Evolutionary conservation across 345 rosid species (phyloP).

Genomic region (Erysimum cheiranthoides): DNA sequence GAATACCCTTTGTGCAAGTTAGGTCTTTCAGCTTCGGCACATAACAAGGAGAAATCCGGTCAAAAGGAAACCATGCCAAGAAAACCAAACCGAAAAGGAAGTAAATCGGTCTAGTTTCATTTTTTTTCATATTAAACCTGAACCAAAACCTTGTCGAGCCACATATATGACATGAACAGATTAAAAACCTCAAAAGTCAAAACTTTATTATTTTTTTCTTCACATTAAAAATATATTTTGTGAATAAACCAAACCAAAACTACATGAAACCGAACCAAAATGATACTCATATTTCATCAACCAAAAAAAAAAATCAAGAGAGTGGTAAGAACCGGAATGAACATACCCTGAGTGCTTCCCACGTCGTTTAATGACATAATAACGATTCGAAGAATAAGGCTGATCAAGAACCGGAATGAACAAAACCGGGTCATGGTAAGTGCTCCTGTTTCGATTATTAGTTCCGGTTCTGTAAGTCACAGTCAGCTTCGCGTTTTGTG

Average conservation of each 20-base stretch:
- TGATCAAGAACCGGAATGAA: constrained; percentile 55
- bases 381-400: constrained; percentile 53
- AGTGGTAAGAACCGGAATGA: background rate
- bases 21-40: background rate
- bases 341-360: constrained; percentile 48
- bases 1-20: background rate
- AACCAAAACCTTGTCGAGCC: no score
- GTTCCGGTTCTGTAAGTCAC: constrained; percentile 14
- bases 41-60: no score
- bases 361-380: constrained; percentile 38
- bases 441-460: background rate
- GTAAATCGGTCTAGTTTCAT: no score
- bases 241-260: no score
- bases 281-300: no score
- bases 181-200: no score
- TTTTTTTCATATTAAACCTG: no score
- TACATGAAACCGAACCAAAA: no score
- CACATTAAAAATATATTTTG: no score
- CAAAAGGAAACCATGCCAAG: background rate
- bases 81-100: no score
- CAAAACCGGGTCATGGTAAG: constrained; percentile 36
- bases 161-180: no score
- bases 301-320: background rate
- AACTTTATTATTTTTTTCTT: no score
- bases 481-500: constrained; percentile 24